These are phyloP conservation scores for Obelidium mucronatum DNA, from an alignment of 192 early-diverging fungal species.

Conservation along the genomic window DNA sequence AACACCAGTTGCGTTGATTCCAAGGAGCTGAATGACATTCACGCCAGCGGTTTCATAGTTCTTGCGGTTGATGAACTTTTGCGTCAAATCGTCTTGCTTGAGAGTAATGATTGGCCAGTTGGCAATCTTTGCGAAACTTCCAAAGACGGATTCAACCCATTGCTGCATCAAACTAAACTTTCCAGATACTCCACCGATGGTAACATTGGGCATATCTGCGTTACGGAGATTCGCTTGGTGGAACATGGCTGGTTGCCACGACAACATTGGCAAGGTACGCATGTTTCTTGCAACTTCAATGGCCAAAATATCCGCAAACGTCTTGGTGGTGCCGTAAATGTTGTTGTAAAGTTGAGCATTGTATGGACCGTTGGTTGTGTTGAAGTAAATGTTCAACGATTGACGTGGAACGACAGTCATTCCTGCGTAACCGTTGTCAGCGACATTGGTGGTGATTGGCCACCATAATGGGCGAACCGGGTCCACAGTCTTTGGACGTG, in stretches of 20 bases:
- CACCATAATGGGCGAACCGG: constrained; percentile 32
- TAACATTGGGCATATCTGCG: neutral
- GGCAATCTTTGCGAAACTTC: neutral
- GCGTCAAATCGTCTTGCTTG: too few species aligned
- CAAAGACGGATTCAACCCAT: too few species aligned
- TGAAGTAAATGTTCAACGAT: constrained; percentile 54
- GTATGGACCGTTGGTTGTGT: constrained; percentile 24
- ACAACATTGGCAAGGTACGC: neutral
- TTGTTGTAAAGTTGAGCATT: constrained; percentile 34
- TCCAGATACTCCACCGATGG: neutral
- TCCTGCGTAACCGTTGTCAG: constrained; percentile 49
- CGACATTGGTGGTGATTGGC: constrained; percentile 47
- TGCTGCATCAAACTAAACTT: constrained; percentile 25
- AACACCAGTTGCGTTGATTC: neutral
- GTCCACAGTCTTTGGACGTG: constrained; percentile 32
- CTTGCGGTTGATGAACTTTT: constrained; percentile 5
- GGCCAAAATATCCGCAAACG: constrained; percentile 17
- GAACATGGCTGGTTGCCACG: constrained; percentile 26
- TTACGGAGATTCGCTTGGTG: too few species aligned
- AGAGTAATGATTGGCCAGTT: constrained; percentile 20
- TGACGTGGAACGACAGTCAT: constrained; percentile 50
- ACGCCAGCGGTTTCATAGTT: constrained; percentile 11
- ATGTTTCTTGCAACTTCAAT: constrained; percentile 15
- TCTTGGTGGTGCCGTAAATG: constrained; percentile 22
- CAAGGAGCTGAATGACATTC: neutral